phyloP scores from a whole-genome alignment of 1,139 yeast genomes.

The Diutina ranongensis region DNA sequence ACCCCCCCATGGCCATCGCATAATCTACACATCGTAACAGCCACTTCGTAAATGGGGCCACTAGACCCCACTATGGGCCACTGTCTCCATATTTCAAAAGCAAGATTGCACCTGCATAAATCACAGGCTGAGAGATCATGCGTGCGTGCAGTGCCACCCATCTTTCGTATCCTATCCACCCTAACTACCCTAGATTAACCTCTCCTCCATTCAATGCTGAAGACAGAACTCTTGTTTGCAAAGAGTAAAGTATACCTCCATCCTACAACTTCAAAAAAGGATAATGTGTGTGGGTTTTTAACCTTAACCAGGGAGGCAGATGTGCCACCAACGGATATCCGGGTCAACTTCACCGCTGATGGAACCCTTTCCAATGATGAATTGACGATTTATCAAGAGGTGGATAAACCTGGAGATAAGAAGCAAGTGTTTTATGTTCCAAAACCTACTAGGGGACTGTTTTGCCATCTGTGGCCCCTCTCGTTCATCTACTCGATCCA shows the following conservation, averaged over 20 bases:
- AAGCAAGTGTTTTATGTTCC: constrained; percentile 11
- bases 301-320: constrained; percentile 32
- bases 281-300: constrained; percentile 70
- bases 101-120: too few relatives aligned
- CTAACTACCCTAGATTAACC: too few relatives aligned
- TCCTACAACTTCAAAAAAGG: constrained; percentile 61
- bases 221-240: constrained; percentile 31
- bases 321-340: constrained; percentile 37
- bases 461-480: constrained; percentile 53
- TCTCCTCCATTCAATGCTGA: constrained; percentile 2
- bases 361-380: constrained; percentile 37
- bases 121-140: background rate
- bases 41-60: too few relatives aligned
- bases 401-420: constrained; percentile 27
- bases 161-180: background rate
- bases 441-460: constrained; percentile 41
- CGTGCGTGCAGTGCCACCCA: background rate
- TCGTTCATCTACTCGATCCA: constrained; percentile 66
- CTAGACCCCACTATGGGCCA: too few relatives aligned
- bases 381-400: constrained; percentile 34
- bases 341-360: constrained; percentile 74
- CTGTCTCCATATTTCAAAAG: too few relatives aligned
- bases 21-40: too few relatives aligned
- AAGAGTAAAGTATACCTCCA: constrained; percentile 74
- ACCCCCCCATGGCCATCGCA: too few relatives aligned